phyloP scores from a whole-genome alignment of 23 red algal species.

The Agarophyton chilense region DNA sequence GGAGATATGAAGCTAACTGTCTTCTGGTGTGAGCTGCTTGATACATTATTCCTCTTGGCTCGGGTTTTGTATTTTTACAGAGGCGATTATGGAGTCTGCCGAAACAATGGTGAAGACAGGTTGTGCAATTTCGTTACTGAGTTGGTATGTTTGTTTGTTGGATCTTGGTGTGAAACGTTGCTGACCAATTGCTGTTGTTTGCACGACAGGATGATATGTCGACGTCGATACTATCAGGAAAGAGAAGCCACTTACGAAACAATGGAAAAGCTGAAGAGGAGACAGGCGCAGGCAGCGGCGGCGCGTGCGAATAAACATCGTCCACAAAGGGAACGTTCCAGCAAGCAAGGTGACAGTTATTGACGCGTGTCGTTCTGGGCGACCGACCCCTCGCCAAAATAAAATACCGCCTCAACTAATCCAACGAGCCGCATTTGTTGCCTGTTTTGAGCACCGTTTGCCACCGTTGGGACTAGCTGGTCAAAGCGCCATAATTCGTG shows the following conservation, averaged over 20 bases:
- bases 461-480: too few species aligned
- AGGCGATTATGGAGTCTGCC: conserved; percentile 9
- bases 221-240: conserved; percentile 45
- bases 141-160: conserved; percentile 31
- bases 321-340: not conserved
- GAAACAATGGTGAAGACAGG: conserved; percentile 71
- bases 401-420: too few species aligned
- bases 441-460: too few species aligned
- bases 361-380: too few species aligned
- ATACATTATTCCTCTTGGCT: too few species aligned
- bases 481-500: too few species aligned
- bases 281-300: not conserved
- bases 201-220: conserved; percentile 39
- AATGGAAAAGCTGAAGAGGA: not conserved
- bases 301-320: not conserved
- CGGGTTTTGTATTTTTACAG: too few species aligned
- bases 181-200: not conserved
- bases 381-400: too few species aligned
- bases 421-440: too few species aligned
- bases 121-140: conserved; percentile 40
- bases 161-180: too few species aligned
- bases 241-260: conserved; percentile 46
- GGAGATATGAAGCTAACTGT: too few species aligned
- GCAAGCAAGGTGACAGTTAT: not conserved
- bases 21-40: too few species aligned